Conservation (phyloP, 2,329 filamentous ascomycete genomes). For the Venturia carpophila region DNA sequence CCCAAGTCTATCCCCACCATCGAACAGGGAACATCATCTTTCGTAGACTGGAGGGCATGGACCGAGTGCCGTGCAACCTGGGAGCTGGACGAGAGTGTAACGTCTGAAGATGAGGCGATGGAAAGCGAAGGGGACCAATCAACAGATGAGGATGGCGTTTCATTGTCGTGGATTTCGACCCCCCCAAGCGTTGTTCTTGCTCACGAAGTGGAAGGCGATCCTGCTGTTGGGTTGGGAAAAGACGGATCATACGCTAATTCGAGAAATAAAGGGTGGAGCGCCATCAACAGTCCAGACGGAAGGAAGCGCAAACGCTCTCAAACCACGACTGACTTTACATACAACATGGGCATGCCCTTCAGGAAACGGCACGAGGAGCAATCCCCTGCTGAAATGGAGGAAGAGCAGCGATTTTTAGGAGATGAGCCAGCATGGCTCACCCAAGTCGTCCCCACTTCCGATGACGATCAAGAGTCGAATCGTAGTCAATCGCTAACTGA, state of each 20-base stretch:
- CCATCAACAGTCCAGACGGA: background rate
- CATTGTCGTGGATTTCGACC: background rate
- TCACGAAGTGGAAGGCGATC: background rate
- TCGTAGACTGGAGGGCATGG: conserved; percentile 42
- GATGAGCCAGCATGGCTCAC: background rate
- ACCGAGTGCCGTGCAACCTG: conserved; percentile 42
- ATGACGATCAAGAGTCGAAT: background rate
- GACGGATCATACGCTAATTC: background rate
- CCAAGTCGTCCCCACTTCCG: background rate
- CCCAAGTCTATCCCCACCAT: conserved; percentile 24
- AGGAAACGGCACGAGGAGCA: conserved; percentile 7
- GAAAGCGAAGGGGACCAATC: background rate
- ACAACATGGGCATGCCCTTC: conserved; percentile 2
- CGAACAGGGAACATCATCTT: conserved; percentile 31
- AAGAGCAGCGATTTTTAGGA: background rate
- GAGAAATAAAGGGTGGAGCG: background rate
- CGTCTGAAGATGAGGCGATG: conserved; percentile 20
- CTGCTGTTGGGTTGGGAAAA: background rate
- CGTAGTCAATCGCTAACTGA: background rate
- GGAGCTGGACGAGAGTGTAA: conserved; percentile 32
- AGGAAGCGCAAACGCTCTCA: background rate
- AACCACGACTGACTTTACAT: background rate
- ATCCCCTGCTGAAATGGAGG: conserved; percentile 5
- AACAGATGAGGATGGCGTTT: background rate
- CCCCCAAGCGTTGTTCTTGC: background rate